Evolutionary conservation across 2,329 filamentous ascomycete species (phyloP), one percentile per base, ranked within the genome.

Genomic region (Fonsecaea pugnacius): DNA sequence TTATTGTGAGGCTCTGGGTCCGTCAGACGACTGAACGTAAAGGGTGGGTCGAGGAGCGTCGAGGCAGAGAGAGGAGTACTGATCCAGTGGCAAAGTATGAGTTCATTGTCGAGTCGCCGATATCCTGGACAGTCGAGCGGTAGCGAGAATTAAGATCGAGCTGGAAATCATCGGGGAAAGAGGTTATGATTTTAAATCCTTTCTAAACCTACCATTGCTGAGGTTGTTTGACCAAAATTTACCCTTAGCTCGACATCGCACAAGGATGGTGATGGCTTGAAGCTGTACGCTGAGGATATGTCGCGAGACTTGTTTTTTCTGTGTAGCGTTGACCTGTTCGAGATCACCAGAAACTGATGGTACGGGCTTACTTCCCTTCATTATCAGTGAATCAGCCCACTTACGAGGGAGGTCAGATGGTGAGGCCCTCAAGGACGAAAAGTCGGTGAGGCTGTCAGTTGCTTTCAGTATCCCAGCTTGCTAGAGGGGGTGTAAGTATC

Each of bases 141-240:
- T 36, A 52, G 57, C 57, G 57, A 51, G 27, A 9, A 50, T 10
- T 16, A 7, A 51, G 36, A 64, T 33, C 51, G 38, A 35, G 60
- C 56, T 27, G 53, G 51, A 56, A 57, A 58, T 64, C 50, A 30
- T 16, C 24, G 38, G 57, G 57, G 62, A 55, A 36, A 64, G 59
- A 50, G 55, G 16, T 48, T 16, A 48, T 62, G 65, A 67, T 67
- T 67, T 67, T 67, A 67, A 67, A 67, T 59, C 46, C 30, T 57
- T 30, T 38, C 40, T 52, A 16, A 30, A 61, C 4, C 18, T n/a
- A 7, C 16, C 9, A 12, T 48, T 48, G 43, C 4, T 27, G 43
- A 3, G 43, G 43, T 9, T 2, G 4, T 48, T 24, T 48, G 10
- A 12, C 33, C 57, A 38, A 40, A 59, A 8, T 38, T 36, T 21